These are phyloP conservation scores for Pholiota conissans DNA, from an alignment of 768 basidiomycete genomes.

Conservation along the genomic window DNA sequence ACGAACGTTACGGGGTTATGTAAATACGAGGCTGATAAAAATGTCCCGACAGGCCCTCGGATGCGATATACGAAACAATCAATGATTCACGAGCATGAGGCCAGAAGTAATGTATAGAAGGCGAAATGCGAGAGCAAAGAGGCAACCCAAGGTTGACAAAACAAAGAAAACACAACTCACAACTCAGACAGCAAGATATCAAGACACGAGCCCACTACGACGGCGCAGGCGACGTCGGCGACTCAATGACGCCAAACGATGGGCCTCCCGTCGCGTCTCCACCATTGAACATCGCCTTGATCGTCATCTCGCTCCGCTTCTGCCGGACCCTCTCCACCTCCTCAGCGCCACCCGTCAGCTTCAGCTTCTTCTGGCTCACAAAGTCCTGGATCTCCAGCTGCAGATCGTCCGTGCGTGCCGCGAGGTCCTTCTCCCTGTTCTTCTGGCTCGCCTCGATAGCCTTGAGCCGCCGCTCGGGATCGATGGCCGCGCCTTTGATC, in stretches of 20 bases:
- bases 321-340: constrained; percentile 88
- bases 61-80: not conserved
- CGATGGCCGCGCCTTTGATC: constrained; percentile 79
- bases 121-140: not conserved
- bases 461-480: constrained; percentile 83
- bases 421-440: constrained; percentile 74
- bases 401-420: constrained; percentile 76
- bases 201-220: not conserved
- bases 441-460: constrained; percentile 91
- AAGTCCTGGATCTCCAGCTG: constrained; percentile 84
- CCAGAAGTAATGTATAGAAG: not conserved
- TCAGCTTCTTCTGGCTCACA: constrained; percentile 84
- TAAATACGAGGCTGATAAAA: not conserved
- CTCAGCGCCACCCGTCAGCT: constrained; percentile 94
- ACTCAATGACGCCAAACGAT: constrained; percentile 18
- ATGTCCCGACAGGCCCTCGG: not conserved
- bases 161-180: not conserved
- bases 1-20: not conserved
- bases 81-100: not conserved
- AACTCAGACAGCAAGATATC: not conserved
- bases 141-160: not conserved
- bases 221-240: constrained; percentile 6
- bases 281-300: constrained; percentile 83
- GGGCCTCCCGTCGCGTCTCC: constrained; percentile 13
- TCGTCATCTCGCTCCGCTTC: constrained; percentile 76